Base-by-base conservation (phyloP, 1,139 yeast genomes). In the Taphrina deformans region DNA sequence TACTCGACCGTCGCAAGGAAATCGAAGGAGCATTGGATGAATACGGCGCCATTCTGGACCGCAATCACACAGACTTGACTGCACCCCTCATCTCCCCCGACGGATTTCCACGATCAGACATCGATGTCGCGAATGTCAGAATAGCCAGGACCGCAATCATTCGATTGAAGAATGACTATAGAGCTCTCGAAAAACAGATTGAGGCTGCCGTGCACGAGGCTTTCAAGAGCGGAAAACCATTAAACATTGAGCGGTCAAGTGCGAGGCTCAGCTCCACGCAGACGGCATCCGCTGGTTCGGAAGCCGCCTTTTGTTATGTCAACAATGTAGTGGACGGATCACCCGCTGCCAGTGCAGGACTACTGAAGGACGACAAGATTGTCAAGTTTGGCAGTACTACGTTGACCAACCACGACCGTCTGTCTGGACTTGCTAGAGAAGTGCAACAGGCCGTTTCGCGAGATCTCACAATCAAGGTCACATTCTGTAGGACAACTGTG, bases 21-120 rank as follows among this genome's bases (percentile, higher is more conserved):
- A 59, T 74, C 45, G 76, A 75, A 52, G 66, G 66, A 3, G 71
- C 72, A 58, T 62, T 75, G 41, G 73, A 73, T 48, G 75, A 71
- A 12, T 68, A 73, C 40, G 68, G 66, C 23, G 70, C 70, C 12
- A 73, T 74, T 16, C 71, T 75, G 52, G 41, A 38, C 38, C 40
- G 71, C 67, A 78, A 78, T 50, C 76, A 78, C 44, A 85, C 82
- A 0, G 84, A 82, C 69, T 85, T 90, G 91, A 75, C 80, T 21
- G 85, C 95, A 0, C 79, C 85, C 0, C 76, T 92, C 69, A 75
- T 88, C 1, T 82, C 88, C 0, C 68, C 72, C 0, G 96, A 92
- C 71, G 97, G 97, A 41, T 93, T 83, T 70, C 99, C 99, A 0
- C 79, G 97, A 44, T 77, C 80, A 16, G 98, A 93, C 73, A 82